phyloP scores from a whole-genome alignment of 208 protist species.

The Wallacemonas collosoma region DNA sequence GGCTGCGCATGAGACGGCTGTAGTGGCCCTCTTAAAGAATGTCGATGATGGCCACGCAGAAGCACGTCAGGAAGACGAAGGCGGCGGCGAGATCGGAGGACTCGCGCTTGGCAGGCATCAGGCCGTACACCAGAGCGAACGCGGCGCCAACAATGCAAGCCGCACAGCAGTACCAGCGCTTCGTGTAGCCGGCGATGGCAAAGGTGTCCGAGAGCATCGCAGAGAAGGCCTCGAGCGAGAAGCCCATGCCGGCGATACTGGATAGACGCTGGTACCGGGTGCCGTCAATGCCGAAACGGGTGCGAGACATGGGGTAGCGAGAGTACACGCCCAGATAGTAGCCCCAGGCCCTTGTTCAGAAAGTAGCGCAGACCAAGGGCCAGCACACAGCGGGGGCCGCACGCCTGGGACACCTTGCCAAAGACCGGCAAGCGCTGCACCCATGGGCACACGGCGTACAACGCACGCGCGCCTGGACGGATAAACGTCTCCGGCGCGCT shows the following conservation, averaged over 20 bases:
- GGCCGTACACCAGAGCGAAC: conserved; percentile 24
- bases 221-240: conserved; percentile 33
- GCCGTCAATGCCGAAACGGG: conserved; percentile 22
- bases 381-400: conserved; percentile 24
- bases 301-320: conserved; percentile 30
- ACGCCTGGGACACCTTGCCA: conserved; percentile 24
- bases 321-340: conserved; percentile 24
- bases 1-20: conserved; percentile 34
- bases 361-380: conserved; percentile 27
- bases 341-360: conserved; percentile 27
- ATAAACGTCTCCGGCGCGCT: conserved; percentile 1
- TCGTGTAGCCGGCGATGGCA: conserved; percentile 36
- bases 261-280: conserved; percentile 34
- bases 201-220: conserved; percentile 43
- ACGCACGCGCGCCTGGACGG: conserved; percentile 21
- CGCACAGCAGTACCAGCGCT: conserved; percentile 31
- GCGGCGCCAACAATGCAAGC: conserved; percentile 25
- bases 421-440: conserved; percentile 19
- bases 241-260: conserved; percentile 29
- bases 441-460: conserved; percentile 21
- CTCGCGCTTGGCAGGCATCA: conserved; percentile 23
- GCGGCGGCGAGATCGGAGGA: conserved; percentile 20
- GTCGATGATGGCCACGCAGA: conserved; percentile 37
- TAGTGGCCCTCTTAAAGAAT: conserved; percentile 51
- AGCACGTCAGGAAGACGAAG: conserved; percentile 34